A percentile compares a stretch with the other conserved stretches of the same genome.
Evolutionary conservation across 2,329 filamentous ascomycete genomes (phyloP).

Genomic region (Colletotrichum brevisporum): DNA sequence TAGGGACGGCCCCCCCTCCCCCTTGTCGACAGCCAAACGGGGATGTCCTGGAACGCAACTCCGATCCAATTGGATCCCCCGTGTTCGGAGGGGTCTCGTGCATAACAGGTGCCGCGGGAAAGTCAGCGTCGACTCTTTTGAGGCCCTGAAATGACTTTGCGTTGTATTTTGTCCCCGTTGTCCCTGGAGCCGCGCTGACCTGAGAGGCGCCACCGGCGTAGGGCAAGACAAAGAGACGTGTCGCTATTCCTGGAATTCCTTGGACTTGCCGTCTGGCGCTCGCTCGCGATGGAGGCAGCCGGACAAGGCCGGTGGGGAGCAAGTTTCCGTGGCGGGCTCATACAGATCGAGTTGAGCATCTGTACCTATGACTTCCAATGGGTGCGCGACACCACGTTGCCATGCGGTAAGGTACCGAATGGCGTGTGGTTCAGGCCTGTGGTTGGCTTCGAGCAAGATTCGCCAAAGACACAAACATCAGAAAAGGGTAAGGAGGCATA

Average conservation of each 20-base stretch:
- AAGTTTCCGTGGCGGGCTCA: slow-evolving; percentile 32
- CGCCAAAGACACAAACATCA: slow-evolving; percentile 24
- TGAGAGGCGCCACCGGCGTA: not conserved
- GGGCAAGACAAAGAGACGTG: slow-evolving; percentile 24
- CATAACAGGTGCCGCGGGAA: slow-evolving; percentile 20
- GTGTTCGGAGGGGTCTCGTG: slow-evolving; percentile 2
- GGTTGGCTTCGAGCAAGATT: slow-evolving; percentile 38
- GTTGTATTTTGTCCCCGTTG: not conserved
- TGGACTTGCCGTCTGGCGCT: not conserved
- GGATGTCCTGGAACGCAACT: slow-evolving; percentile 19
- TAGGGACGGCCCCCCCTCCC: slow-evolving; percentile 17
- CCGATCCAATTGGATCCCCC: slow-evolving; percentile 28
- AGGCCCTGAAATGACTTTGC: slow-evolving; percentile 5
- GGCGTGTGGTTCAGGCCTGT: slow-evolving; percentile 20
- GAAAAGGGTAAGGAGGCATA: slow-evolving; percentile 41
- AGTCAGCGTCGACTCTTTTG: slow-evolving; percentile 30
- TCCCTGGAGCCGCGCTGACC: not conserved
- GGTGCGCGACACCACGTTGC: slow-evolving; percentile 16
- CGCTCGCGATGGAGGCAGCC: not conserved
- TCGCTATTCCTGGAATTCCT: slow-evolving; percentile 9
- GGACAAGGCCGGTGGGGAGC: slow-evolving; percentile 34
- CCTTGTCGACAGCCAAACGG: slow-evolving; percentile 14
- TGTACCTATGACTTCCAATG: not conserved
- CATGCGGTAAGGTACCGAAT: slow-evolving; percentile 23
- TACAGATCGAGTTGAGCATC: slow-evolving; percentile 21